Base-by-base conservation (phyloP, 1,139 yeast species). In the Geotrichum australiense region DNA sequence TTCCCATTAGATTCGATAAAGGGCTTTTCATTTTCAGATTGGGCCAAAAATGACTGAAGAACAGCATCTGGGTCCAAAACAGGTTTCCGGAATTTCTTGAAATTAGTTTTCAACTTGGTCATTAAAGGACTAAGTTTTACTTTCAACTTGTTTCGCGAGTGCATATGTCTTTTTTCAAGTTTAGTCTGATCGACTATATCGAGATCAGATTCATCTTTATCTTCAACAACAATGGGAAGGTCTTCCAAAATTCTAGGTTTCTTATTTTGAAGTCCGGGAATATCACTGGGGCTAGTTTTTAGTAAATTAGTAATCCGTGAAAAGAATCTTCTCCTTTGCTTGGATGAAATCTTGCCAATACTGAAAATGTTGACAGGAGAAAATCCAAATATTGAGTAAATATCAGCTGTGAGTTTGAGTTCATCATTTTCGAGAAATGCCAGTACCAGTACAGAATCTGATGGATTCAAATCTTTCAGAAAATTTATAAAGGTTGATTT, bases 11-110 rank as follows among this genome's bases (percentile, higher is more conserved):
- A 76, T 1, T 65, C 53, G 48, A 73, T 75, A 16, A 66, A 71
- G 56, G 82, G 91, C 0, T 65, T 62, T 10, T 37, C 30, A 1
- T 82, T 78, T 47, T 83, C 94, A 3, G 49, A 46, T 8, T 28
- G 19, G 10, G 19, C 26, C 3, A 18, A 11, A 61, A 89, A 89
- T 39, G 91, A 66, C 59, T 87, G 94, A 25, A 76, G 69, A 41
- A 91, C 65, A 15, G 72, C 68, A 23, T 72, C 66, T 48, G 87
- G 96, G 47, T 89, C 97, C 47, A 91, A 76, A 0, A 84, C 72
- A 0, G 99, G 97, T 55, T 89, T 91, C 54, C 78, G 81, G 66
- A 91, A 93, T 45, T 95, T 70, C 56, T 86, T 86, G 59, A 89
- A 91, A 38, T 97, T 71, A 44, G 69, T 78, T 54, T 89, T 86